Evolutionary conservation across 345 rosid species (phyloP).

Genomic region (Brassica nigra): DNA sequence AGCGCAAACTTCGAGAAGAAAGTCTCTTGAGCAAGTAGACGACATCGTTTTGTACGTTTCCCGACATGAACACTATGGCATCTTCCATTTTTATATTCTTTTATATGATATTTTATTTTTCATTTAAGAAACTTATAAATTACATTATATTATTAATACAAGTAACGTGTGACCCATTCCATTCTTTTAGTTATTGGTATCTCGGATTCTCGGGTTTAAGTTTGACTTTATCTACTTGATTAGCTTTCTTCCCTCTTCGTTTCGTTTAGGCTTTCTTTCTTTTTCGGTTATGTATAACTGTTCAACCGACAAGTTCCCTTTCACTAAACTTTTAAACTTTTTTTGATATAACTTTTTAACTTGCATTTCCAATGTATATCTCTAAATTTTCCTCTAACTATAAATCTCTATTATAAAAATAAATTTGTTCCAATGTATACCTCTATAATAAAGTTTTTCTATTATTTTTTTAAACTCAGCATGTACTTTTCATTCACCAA

Average conservation of each 20-base stretch:
- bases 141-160: background rate
- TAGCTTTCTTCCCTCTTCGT: background rate
- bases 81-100: background rate
- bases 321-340: too few relatives aligned
- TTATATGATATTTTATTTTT: background rate
- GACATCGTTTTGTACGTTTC: slow-evolving; percentile 10
- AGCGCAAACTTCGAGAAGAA: slow-evolving; percentile 36
- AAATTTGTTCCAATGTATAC: too few relatives aligned
- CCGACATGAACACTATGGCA: slow-evolving; percentile 24
- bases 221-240: background rate
- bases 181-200: slow-evolving; percentile 14
- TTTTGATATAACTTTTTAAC: too few relatives aligned
- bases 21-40: slow-evolving; percentile 3
- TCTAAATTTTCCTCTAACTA: too few relatives aligned
- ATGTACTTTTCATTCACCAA: too few relatives aligned
- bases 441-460: too few relatives aligned
- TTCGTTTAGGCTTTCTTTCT: background rate
- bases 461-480: too few relatives aligned
- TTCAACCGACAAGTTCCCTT: background rate
- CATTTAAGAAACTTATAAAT: background rate
- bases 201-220: slow-evolving; percentile 11
- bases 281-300: background rate
- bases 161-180: slow-evolving; percentile 27
- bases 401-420: too few relatives aligned
- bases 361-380: too few relatives aligned